phyloP scores from a whole-genome alignment of 2,329 filamentous ascomycete species.

The Monosporascus sp. region DNA sequence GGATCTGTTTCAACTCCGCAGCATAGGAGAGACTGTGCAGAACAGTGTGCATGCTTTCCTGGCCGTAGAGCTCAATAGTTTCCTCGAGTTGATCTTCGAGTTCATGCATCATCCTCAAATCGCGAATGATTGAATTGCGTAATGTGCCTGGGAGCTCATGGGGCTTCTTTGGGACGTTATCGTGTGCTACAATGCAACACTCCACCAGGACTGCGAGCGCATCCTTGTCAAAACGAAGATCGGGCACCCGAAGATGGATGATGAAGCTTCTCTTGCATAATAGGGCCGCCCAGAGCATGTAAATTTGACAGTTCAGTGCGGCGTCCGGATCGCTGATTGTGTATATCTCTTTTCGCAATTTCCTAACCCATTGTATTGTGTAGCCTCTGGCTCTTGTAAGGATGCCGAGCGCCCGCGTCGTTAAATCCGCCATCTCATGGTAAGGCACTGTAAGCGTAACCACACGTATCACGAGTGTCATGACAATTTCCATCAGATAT shows the following conservation, averaged over 20 bases:
- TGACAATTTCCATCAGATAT: conserved; percentile 51
- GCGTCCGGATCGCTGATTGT: conserved; percentile 30
- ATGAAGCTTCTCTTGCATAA: conserved; percentile 43
- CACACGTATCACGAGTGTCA: conserved; percentile 43
- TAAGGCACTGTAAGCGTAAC: conserved; percentile 16
- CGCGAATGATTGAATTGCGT: conserved; percentile 37
- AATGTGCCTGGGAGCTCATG: conserved; percentile 26
- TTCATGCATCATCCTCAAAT: conserved; percentile 37
- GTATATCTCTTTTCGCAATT: conserved; percentile 40
- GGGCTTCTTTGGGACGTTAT: conserved; percentile 36
- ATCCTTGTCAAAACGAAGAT: conserved; percentile 1
- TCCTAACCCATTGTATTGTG: conserved; percentile 43
- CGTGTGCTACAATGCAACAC: conserved; percentile 33
- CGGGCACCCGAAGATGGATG: conserved; percentile 3
- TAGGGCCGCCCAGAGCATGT: conserved; percentile 48
- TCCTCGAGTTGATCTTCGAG: conserved; percentile 28
- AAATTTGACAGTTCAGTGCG: conserved; percentile 34
- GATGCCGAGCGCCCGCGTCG: conserved; percentile 20
- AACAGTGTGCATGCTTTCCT: conserved; percentile 22
- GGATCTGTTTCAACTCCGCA: conserved; percentile 14
- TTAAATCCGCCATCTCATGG: conserved; percentile 2
- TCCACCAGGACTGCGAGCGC: conserved; percentile 19
- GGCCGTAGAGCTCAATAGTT: conserved; percentile 24
- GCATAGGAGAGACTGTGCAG: conserved; percentile 39
- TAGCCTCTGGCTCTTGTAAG: conserved; percentile 37